Conservation (phyloP, 495 filamentous ascomycete genomes). For the Penicillium pulvis region DNA sequence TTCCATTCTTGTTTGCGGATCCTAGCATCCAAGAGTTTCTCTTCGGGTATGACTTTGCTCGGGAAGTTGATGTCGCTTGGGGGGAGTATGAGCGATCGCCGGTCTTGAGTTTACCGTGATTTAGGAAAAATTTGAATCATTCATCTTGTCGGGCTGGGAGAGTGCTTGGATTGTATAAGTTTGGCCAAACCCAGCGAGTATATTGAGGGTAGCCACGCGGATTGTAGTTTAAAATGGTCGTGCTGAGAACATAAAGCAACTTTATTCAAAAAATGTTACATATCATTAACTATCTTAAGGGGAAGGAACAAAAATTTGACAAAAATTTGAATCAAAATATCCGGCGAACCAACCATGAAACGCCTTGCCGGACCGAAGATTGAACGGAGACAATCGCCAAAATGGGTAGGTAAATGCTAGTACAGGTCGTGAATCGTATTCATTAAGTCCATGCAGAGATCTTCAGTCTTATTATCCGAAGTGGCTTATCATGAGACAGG, state of each 20-base stretch:
- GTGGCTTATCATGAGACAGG: constrained; percentile 9
- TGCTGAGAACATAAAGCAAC: too few species aligned
- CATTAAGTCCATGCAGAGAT: constrained; percentile 11
- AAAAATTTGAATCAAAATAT: background rate
- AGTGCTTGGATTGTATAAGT: too few species aligned
- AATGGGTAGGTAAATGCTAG: constrained; percentile 11
- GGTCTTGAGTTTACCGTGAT: background rate
- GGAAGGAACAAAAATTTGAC: background rate
- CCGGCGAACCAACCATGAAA: constrained; percentile 1
- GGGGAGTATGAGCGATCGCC: background rate
- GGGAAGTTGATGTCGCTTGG: background rate
- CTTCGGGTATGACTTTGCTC: background rate
- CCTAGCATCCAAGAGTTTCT: constrained; percentile 8
- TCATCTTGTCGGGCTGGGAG: too few species aligned
- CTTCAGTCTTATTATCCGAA: background rate
- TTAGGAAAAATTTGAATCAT: background rate
- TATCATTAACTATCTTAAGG: background rate
- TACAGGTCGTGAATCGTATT: constrained; percentile 27
- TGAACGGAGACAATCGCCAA: background rate
- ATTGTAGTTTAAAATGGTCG: too few species aligned
- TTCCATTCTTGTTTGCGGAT: constrained; percentile 5
- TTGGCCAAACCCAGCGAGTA: too few species aligned
- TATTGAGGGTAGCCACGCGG: too few species aligned
- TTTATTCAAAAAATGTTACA: background rate
- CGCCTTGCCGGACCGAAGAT: constrained; percentile 7